These are phyloP conservation scores for Cryphonectria japonica DNA, from an alignment of 2,329 filamentous ascomycete genomes.

Conservation along the genomic window DNA sequence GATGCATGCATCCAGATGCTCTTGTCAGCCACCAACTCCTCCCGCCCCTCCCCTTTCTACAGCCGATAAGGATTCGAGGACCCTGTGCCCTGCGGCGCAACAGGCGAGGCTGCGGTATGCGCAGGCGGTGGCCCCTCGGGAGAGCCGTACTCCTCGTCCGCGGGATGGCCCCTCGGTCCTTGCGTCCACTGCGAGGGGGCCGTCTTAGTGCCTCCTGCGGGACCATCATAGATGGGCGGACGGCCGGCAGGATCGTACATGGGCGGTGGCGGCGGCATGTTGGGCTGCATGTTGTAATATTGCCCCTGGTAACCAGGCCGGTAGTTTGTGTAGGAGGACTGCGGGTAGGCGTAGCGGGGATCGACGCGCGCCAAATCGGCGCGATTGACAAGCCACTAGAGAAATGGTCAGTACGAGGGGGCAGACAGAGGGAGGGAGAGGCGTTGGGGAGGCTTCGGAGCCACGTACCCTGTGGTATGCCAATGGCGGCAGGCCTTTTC, in stretches of 20 bases:
- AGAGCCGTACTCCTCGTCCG: conserved; percentile 44
- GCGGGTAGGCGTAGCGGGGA: conserved; percentile 52
- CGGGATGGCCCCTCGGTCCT: conserved; percentile 4
- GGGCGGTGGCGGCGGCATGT: conserved; percentile 58
- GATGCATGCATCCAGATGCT: conserved; percentile 5
- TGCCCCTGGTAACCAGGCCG: conserved; percentile 40
- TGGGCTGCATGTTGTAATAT: conserved; percentile 54
- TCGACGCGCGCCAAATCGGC: conserved; percentile 51
- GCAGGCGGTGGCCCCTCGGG: conserved; percentile 55
- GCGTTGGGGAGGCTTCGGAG: background rate
- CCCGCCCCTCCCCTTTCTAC: conserved; percentile 22
- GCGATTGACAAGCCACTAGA: conserved; percentile 57
- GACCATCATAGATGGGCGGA: conserved; percentile 60
- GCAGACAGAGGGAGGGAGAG: background rate
- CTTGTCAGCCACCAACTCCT: conserved; percentile 14
- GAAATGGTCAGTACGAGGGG: background rate
- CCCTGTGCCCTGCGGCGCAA: conserved; percentile 32
- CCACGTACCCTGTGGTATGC: conserved; percentile 68
- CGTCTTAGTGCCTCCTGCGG: conserved; percentile 55
- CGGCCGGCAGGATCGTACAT: conserved; percentile 59
- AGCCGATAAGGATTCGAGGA: conserved; percentile 31
- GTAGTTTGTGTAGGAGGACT: conserved; percentile 47
- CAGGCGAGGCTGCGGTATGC: conserved; percentile 21
- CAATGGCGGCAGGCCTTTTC: conserved; percentile 67
- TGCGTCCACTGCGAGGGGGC: conserved; percentile 52